Base-by-base conservation (phyloP, 129 eudicot genomes). In the Saussurea involucrata region DNA sequence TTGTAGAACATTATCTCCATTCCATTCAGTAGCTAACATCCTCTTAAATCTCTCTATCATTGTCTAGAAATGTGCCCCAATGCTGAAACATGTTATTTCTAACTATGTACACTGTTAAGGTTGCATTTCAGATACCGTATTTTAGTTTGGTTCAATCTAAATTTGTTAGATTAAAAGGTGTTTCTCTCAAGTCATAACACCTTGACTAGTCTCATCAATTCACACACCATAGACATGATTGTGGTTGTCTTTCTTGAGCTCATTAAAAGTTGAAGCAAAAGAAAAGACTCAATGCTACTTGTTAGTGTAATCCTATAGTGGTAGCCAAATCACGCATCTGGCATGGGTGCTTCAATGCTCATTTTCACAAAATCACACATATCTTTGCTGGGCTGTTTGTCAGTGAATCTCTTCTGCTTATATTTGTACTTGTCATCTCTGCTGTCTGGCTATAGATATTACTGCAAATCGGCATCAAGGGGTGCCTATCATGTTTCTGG, bases 391-490 rank as follows among this genome's bases (percentile, higher is more conserved):
- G 9, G 25, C 24, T 78, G 17, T 18, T 61, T 25, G 27, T 60
- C 27, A 21, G 65, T 69, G 61, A 20, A 25, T 60, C 12, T 60
- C 5, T 58, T 34, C 13, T 21, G 42, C 22, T 60, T 60, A 33
- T 34, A 71, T 36, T 27, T 33, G 9, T 61, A 44, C 28, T 32
- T 79, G 57, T 65, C 22, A 49, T 72, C 27, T 79, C 15, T 29
- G 8, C 58, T 55, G 33, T 55, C 49, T 33, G 64, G 32, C 32
- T 64, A 55, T 74, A 80, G 79, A 55, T 29, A 55, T 66, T 24
- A 28, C 33, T 18, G 33, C 55, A 36, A 36, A 40, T 74, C 67
- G 71, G 66, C 67, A 44, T 29, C 65, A 78, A 78, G 71, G 75
- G 68, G 21, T 44, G 36, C 21, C 18, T 49, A 1, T 36, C 28